Base-by-base conservation (phyloP, 2,329 filamentous ascomycete genomes). In the Penicillium sp. region DNA sequence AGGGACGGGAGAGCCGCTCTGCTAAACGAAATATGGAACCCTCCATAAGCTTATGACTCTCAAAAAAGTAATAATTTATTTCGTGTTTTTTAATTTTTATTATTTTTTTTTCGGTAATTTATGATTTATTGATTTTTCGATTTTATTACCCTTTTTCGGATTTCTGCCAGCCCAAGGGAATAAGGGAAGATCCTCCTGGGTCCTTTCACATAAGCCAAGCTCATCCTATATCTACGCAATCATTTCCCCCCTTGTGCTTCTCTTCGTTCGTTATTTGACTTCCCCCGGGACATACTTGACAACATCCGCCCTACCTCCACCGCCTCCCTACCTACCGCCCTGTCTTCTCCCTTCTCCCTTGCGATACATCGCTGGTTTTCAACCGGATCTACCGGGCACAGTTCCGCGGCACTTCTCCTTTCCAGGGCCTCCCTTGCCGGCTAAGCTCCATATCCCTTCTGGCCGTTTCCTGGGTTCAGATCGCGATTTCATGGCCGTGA, bases 281-380 rank as follows among this genome's bases (percentile, higher is more conserved):
- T 22, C 18, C 20, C 20, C 35, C 22, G 39, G 22, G 27, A 30
- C 36, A 24, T 44, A 39, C 28, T 46, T 30, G 43, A 51, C 43
- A 41, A 18, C 44, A 13, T 35, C 43, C 31, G 18, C 30, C 43
- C 48, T 54, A 46, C 52, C 41, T 53, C 46, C 45, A 50, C 50
- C 51, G 45, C 42, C 50, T 55, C 51, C 54, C 55, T 48, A 50
- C 50, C 53, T 55, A 42, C 45, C 55, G 45, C 54, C 61, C 59
- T 65, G 61, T 60, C 46, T 59, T 67, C 61, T 62, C 64, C 60
- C 62, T 30, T 67, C 58, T 63, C 61, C 62, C 68, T 68, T 71
- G 65, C 66, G 59, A 66, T 61, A 54, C 61, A 44, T 55, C 50
- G 39, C 50, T 56, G 49, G 58, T 62, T 65, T 63, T 63, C 61